Percentiles rank a stretch among this genome's conserved stretches.
Conservation (phyloP, 495 filamentous ascomycete species). For the Neurospora sp. region DNA sequence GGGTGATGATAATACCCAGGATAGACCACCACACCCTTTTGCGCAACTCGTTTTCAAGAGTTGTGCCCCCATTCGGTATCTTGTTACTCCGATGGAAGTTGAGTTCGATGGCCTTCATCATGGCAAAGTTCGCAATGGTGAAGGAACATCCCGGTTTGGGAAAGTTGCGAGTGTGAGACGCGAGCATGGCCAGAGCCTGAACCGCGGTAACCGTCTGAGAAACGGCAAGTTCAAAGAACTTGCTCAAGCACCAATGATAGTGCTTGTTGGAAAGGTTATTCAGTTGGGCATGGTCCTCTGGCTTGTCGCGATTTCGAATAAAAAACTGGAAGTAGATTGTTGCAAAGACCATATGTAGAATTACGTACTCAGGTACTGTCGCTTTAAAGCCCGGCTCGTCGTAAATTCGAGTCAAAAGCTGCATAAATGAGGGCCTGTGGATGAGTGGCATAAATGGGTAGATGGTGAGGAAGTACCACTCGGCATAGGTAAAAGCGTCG, state of each 20-base stretch:
- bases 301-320: conserved; percentile 27
- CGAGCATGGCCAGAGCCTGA: conserved; percentile 62
- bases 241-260: conserved; percentile 61
- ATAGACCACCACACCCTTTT: conserved; percentile 71
- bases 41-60: conserved; percentile 59
- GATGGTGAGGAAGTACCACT: conserved; percentile 63
- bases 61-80: conserved; percentile 40
- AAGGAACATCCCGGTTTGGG: conserved; percentile 69
- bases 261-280: conserved; percentile 58
- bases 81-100: conserved; percentile 63
- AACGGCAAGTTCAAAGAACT: conserved; percentile 51
- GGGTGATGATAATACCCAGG: conserved; percentile 47
- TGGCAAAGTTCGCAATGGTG: conserved; percentile 48
- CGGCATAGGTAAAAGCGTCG: conserved; percentile 51
- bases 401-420: conserved; percentile 49
- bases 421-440: conserved; percentile 59
- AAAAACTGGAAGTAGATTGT: conserved; percentile 51
- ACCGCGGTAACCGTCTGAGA: conserved; percentile 52
- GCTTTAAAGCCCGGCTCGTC: conserved; percentile 51
- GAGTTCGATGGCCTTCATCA: conserved; percentile 57
- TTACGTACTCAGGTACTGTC: conserved; percentile 41
- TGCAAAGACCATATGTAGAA: no score
- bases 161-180: conserved; percentile 58
- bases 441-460: conserved; percentile 64
- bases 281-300: conserved; percentile 40